A percentile compares a stretch with the other conserved stretches of the same genome.
phyloP scores from a whole-genome alignment of 768 basidiomycete species.

The Crepidotus variabilis region DNA sequence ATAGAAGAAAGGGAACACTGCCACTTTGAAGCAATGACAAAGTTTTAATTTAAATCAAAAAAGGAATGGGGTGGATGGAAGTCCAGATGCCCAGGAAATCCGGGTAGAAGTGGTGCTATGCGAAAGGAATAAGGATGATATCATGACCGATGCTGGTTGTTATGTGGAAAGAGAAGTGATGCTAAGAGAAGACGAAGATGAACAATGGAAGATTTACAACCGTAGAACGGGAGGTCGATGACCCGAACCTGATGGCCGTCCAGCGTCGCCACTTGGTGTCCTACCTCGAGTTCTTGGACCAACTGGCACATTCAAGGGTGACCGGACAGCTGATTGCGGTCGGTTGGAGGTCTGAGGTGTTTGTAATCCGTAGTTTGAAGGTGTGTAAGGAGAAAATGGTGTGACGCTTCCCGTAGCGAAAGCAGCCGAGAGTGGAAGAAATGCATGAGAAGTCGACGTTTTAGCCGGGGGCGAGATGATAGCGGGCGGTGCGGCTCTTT shows the following conservation, averaged over 20 bases:
- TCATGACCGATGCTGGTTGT: neutral
- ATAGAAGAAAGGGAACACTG: no score
- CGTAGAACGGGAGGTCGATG: conserved; percentile 16
- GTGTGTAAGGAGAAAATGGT: neutral
- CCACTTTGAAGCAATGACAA: no score
- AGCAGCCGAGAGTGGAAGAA: neutral
- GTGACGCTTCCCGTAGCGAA: neutral
- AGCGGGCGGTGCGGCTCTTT: conserved; percentile 6
- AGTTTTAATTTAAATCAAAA: no score
- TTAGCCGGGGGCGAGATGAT: neutral
- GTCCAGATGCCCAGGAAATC: no score
- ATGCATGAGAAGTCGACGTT: neutral
- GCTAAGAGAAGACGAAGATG: neutral
- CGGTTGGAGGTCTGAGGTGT: neutral
- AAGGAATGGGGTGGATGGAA: no score
- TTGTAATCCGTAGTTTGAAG: neutral
- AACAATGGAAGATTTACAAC: conserved; percentile 6
- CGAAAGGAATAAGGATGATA: no score
- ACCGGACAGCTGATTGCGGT: conserved; percentile 14
- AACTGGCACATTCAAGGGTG: conserved; percentile 20
- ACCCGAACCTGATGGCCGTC: neutral
- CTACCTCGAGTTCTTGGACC: conserved; percentile 19
- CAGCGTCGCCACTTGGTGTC: conserved; percentile 10
- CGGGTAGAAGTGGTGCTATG: no score
- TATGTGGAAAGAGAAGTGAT: neutral